These are phyloP conservation scores for Sphenostylis stenocarpa DNA, from an alignment of 306 rosid genomes.

Conservation along the genomic window DNA sequence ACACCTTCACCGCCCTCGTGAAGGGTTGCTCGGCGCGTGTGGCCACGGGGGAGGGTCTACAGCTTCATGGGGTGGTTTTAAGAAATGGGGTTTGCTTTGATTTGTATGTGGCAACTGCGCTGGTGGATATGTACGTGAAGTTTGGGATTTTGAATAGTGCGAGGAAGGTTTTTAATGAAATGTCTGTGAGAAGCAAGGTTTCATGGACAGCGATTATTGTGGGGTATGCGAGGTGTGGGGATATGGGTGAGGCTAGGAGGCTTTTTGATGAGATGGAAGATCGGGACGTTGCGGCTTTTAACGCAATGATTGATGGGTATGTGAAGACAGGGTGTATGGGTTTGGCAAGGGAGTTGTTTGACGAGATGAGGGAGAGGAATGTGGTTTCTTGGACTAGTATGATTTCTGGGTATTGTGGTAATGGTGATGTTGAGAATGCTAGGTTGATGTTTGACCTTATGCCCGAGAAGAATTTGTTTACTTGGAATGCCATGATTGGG, in stretches of 20 bases:
- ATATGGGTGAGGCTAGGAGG: slow-evolving; percentile 56
- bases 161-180: slow-evolving; percentile 61
- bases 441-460: slow-evolving; percentile 59
- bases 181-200: slow-evolving; percentile 51
- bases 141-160: slow-evolving; percentile 52
- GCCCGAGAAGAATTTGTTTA: slow-evolving; percentile 60
- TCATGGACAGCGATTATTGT: slow-evolving; percentile 68
- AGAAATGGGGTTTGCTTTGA: slow-evolving; percentile 53
- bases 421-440: slow-evolving; percentile 51
- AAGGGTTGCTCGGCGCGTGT: slow-evolving; percentile 50
- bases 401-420: slow-evolving; percentile 59
- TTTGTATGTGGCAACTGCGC: slow-evolving; percentile 57
- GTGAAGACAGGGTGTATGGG: slow-evolving; percentile 53
- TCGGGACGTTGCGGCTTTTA: slow-evolving; percentile 54
- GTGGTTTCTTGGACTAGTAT: slow-evolving; percentile 76
- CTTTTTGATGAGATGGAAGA: slow-evolving; percentile 58
- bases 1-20: slow-evolving; percentile 46
- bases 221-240: slow-evolving; percentile 61
- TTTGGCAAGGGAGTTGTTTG: slow-evolving; percentile 58
- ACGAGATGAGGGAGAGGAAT: slow-evolving; percentile 49
- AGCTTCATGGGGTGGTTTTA: slow-evolving; percentile 48
- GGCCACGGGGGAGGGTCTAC: slow-evolving; percentile 43
- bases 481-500: slow-evolving; percentile 76
- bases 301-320: slow-evolving; percentile 69
- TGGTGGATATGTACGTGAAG: slow-evolving; percentile 66